phyloP scores from a whole-genome alignment of 1,139 yeast genomes.

The Kluyveromyces sp. region DNA sequence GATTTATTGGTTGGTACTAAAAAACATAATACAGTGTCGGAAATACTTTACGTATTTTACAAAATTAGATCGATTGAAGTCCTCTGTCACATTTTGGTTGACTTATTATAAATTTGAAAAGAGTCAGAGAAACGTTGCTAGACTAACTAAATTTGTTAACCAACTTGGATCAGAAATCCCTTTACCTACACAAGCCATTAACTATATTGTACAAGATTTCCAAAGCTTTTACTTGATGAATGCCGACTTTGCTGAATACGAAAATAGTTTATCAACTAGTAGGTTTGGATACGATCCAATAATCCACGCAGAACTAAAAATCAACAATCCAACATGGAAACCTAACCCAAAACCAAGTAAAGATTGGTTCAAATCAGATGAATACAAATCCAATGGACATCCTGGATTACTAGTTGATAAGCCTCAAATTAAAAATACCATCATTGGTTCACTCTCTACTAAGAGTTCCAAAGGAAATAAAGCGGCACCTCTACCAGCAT shows the following conservation, averaged over 20 bases:
- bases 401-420: constrained; percentile 49
- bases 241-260: constrained; percentile 18
- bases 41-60: constrained; percentile 39
- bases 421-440: constrained; percentile 50
- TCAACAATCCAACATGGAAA: constrained; percentile 25
- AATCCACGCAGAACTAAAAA: constrained; percentile 21
- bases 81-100: constrained; percentile 48
- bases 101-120: constrained; percentile 48
- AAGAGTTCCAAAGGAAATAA: constrained; percentile 6
- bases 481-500: constrained; percentile 45
- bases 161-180: constrained; percentile 38
- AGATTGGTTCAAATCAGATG: constrained; percentile 31
- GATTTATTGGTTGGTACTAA: constrained; percentile 30
- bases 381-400: constrained; percentile 46
- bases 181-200: constrained; percentile 42
- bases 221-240: constrained; percentile 27
- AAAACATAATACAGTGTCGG: constrained; percentile 34
- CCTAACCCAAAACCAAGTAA: constrained; percentile 10
- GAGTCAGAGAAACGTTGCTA: constrained; percentile 35
- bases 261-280: constrained; percentile 7
- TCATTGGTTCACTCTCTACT: constrained; percentile 23
- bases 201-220: constrained; percentile 35
- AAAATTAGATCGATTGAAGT: constrained; percentile 32
- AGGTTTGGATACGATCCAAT: constrained; percentile 18
- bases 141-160: constrained; percentile 38